Base-by-base conservation (phyloP, 2,329 filamentous ascomycete genomes). In the Bipolaris zeicola region DNA sequence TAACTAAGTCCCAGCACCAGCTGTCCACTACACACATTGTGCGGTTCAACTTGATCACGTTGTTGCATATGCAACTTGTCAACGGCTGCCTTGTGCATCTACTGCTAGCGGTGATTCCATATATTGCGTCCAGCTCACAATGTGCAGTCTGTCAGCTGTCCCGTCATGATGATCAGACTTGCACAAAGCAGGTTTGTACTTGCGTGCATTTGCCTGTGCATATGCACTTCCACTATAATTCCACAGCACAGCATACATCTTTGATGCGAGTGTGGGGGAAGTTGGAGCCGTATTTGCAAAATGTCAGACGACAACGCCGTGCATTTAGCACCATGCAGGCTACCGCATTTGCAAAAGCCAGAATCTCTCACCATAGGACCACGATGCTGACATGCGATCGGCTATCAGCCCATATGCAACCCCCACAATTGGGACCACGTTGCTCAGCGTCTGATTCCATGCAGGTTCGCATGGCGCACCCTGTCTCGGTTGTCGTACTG, bases 151-250 rank as follows among this genome's bases (percentile, higher is more conserved):
- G 46, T 57, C 54, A 61, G 59, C n/a, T 44, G 24, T 46, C 38
- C 39, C 49, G 50, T 51, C 53, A 42, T 54, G 60, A 61, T 28
- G 47, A 57, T 55, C 57, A 45, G 49, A 64, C 61, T 28, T 13
- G 54, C 50, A 58, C 7, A 24, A 28, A 41, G 26, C 8, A 39
- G 45, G 6, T 28, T 36, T 31, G 55, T 48, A 37, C 22, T 49
- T 38, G 6, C 38, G 36, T 34, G 51, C 42, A 47, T 56, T 53
- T 20, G 34, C 37, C 16, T 43, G 36, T 42, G 42, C 53, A 46
- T 52, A 28, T 42, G 42, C 53, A 31, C 20, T 54, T 45, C 49
- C 28, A 49, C 53, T 48, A 52, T 42, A 47, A 52, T 46, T 39
- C 44, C 53, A 53, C 37, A 47, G 24, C 42, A 28, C 8, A 34